A percentile compares a stretch with the other conserved stretches of the same genome.
Conservation (phyloP, 2,329 filamentous ascomycete species). For the Cercospora sp. region DNA sequence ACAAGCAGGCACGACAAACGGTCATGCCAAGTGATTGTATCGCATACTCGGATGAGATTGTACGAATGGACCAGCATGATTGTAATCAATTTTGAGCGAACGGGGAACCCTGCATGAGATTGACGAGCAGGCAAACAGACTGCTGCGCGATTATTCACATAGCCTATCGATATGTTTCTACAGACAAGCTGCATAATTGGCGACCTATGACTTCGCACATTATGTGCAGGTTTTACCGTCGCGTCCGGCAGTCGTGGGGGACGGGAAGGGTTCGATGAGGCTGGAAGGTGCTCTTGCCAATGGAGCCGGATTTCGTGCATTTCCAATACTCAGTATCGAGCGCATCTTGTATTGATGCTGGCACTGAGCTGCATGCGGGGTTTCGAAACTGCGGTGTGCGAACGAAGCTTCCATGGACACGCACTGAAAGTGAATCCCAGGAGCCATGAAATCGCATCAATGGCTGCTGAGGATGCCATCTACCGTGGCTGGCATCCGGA, state of each 20-base stretch:
- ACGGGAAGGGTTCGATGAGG: not conserved
- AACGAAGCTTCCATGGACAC: not conserved
- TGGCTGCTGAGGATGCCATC: not conserved
- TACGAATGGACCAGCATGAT: not conserved
- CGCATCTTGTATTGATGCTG: not conserved
- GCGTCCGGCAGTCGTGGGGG: not conserved
- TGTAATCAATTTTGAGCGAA: not conserved
- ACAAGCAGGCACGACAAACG: slow-evolving; percentile 28
- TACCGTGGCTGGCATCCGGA: not conserved
- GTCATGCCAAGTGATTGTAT: slow-evolving; percentile 25
- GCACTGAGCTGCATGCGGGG: not conserved
- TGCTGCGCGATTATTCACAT: not conserved
- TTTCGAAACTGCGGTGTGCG: not conserved
- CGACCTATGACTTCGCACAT: not conserved
- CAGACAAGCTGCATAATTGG: not conserved
- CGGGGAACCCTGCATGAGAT: not conserved
- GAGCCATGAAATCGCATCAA: not conserved
- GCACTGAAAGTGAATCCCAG: not conserved
- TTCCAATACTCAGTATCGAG: not conserved
- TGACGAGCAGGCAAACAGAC: not conserved
- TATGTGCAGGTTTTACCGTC: not conserved
- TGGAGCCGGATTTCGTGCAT: not conserved
- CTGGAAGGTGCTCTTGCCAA: not conserved
- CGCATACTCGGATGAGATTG: slow-evolving; percentile 1
- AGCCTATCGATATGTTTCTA: not conserved